phyloP scores from a whole-genome alignment of 257 asterid genomes.

The Solanum pimpinellifolium region DNA sequence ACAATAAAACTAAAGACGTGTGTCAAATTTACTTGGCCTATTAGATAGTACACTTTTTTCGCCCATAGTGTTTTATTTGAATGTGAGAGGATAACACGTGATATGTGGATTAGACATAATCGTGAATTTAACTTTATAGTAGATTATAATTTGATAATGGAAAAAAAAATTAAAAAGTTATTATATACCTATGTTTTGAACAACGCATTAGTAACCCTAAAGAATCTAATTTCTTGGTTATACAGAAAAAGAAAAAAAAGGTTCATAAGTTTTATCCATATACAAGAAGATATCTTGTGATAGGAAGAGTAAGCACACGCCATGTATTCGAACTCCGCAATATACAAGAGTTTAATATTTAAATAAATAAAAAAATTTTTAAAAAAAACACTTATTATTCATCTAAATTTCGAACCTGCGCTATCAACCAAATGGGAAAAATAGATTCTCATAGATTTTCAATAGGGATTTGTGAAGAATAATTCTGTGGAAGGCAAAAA shows the following conservation, averaged over 20 bases:
- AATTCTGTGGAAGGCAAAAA: not conserved
- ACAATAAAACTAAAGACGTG: not conserved
- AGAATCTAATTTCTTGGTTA: not conserved
- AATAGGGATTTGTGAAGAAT: not conserved
- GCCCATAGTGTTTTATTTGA: not conserved
- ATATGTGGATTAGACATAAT: not conserved
- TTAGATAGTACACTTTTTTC: not conserved
- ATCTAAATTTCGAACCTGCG: not conserved
- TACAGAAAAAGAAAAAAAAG: rapidly evolving
- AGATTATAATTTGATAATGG: not conserved
- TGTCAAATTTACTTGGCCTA: not conserved
- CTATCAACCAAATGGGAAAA: not conserved
- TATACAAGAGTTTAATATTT: not conserved
- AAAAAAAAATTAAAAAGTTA: not conserved
- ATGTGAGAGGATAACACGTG: not conserved
- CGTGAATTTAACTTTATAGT: not conserved
- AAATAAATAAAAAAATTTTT: no score
- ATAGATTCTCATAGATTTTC: not conserved
- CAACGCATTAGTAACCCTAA: not conserved
- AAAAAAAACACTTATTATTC: not conserved
- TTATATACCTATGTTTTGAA: not conserved
- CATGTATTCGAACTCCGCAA: not conserved
- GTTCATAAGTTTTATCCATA: not conserved
- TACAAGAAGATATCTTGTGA: not conserved
- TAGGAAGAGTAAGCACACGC: not conserved